phyloP scores from a whole-genome alignment of 306 rosid species.

The Crataegus laevigata region DNA sequence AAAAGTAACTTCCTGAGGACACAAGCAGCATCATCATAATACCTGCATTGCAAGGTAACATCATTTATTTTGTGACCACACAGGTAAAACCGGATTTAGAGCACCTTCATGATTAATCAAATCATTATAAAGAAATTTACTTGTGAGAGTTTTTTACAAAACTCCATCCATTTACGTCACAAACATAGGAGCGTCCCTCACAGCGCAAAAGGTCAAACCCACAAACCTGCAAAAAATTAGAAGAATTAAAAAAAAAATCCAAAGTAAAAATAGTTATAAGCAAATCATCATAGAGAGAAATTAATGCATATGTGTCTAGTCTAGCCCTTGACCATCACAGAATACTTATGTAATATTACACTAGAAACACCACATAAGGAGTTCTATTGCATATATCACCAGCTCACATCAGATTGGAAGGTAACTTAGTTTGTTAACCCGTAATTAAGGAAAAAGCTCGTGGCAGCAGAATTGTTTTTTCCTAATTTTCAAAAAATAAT shows the following conservation, averaged over 20 bases:
- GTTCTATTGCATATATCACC: background rate
- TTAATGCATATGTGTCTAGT: background rate
- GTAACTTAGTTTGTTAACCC: background rate
- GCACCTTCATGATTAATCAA: constrained; percentile 2
- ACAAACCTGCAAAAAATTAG: constrained; percentile 63
- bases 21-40: constrained; percentile 96
- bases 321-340: background rate
- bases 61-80: constrained; percentile 11
- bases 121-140: constrained; percentile 34
- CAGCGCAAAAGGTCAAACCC: constrained; percentile 96
- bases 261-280: background rate
- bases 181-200: constrained; percentile 92
- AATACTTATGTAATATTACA: background rate
- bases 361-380: background rate
- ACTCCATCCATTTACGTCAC: constrained; percentile 99
- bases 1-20: constrained; percentile 86
- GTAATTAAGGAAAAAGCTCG: background rate
- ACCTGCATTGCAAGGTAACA: constrained; percentile 42
- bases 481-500: background rate
- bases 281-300: background rate
- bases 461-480: background rate
- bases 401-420: background rate
- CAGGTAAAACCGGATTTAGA: constrained; percentile 1
- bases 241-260: constrained; percentile 17
- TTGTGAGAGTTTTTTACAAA: constrained; percentile 95